phyloP scores from a whole-genome alignment of 106 monocot species.

The Amphibolis antarctica region DNA sequence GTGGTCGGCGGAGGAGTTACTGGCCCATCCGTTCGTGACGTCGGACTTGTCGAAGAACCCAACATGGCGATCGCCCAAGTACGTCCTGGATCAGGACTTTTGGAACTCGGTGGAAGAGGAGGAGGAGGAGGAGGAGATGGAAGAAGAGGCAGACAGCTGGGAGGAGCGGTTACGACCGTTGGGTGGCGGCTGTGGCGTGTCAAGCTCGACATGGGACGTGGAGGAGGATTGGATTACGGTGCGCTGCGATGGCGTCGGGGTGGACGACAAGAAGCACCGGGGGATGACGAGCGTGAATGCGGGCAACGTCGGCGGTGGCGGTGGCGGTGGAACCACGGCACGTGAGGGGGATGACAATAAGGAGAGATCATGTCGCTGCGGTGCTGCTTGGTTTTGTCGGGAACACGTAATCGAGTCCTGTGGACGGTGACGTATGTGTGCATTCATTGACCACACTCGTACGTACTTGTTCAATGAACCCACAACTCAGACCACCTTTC shows the following conservation, averaged over 20 bases:
- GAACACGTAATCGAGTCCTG: background rate
- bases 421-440: too few species aligned
- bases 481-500: too few species aligned
- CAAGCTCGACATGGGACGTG: background rate
- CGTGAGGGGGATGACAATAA: background rate
- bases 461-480: too few species aligned
- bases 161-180: slow-evolving; percentile 7
- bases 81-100: slow-evolving; percentile 37
- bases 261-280: background rate
- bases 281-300: background rate
- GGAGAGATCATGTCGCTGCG: too few species aligned
- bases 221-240: background rate
- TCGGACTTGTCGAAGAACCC: background rate
- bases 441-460: too few species aligned
- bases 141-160: background rate
- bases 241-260: too few species aligned
- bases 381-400: background rate
- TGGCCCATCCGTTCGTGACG: slow-evolving; percentile 41
- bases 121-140: background rate
- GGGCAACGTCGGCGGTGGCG: too few species aligned
- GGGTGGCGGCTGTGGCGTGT: background rate
- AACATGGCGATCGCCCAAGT: slow-evolving; percentile 47
- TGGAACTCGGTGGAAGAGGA: slow-evolving; percentile 35
- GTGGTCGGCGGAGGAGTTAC: slow-evolving; percentile 43
- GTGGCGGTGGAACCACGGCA: background rate